phyloP scores from a whole-genome alignment of 83 land plant species.

The Diphasiastrum complanatum region DNA sequence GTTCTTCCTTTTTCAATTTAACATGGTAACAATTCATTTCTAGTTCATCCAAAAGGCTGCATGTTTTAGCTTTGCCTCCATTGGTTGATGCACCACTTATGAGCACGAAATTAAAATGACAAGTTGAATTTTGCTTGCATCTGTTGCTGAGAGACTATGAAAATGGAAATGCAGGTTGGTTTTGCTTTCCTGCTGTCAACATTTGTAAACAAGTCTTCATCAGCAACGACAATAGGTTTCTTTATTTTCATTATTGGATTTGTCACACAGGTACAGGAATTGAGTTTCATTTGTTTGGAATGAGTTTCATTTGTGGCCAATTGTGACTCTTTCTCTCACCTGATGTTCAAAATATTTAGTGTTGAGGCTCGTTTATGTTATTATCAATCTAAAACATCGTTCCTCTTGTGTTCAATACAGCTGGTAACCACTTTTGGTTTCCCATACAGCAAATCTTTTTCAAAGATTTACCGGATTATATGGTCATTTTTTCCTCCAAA shows the following conservation, averaged over 20 bases:
- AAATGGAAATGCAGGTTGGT: conserved; percentile 42
- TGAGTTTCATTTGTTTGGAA: not conserved
- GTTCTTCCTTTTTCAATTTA: conserved; percentile 35
- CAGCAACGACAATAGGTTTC: conserved; percentile 80
- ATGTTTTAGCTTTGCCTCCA: no score
- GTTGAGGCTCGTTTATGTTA: no score
- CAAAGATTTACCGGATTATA: conserved; percentile 31
- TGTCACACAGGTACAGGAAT: conserved; percentile 55
- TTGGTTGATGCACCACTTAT: not conserved
- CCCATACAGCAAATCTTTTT: conserved; percentile 47
- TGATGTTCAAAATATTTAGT: no score
- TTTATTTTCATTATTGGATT: conserved; percentile 71
- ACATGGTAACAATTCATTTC: conserved; percentile 42
- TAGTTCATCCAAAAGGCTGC: no score
- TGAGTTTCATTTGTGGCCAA: no score
- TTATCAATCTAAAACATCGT: not conserved
- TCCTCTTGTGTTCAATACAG: conserved; percentile 43
- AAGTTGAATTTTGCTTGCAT: not conserved
- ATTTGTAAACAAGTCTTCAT: conserved; percentile 75
- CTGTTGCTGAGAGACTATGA: not conserved
- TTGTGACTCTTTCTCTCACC: no score
- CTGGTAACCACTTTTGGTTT: conserved; percentile 80
- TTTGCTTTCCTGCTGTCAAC: conserved; percentile 91
- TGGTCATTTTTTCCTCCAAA: conserved; percentile 96
- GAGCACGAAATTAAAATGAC: not conserved